Percentiles rank a stretch among this genome's conserved stretches.
Conservation (phyloP, 2,329 filamentous ascomycete species). For the Colletotrichum tropicale region DNA sequence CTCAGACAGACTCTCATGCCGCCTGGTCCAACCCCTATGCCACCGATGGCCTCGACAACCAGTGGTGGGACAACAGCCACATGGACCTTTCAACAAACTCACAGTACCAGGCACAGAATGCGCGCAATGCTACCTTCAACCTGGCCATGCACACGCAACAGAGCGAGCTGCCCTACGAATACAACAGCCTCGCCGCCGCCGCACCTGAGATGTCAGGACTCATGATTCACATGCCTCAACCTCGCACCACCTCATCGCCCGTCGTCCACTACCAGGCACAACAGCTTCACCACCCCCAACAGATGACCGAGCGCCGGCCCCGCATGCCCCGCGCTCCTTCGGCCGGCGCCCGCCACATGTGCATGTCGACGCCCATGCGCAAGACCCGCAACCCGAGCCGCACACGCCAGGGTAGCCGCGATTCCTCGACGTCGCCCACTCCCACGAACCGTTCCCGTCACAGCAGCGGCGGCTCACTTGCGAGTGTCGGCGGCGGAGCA, state of each 20-base stretch:
- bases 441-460: slow-evolving; percentile 38
- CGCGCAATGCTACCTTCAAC: slow-evolving; percentile 39
- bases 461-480: slow-evolving; percentile 41
- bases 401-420: slow-evolving; percentile 25
- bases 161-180: slow-evolving; percentile 44
- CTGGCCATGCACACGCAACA: slow-evolving; percentile 46
- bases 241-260: slow-evolving; percentile 39
- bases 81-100: slow-evolving; percentile 31
- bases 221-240: slow-evolving; percentile 61
- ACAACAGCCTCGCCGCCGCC: slow-evolving; percentile 33
- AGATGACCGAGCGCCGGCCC: slow-evolving; percentile 39
- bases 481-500: slow-evolving; percentile 33
- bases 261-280: slow-evolving; percentile 31
- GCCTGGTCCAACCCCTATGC: slow-evolving; percentile 20
- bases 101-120: slow-evolving; percentile 34
- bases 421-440: slow-evolving; percentile 39
- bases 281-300: slow-evolving; percentile 20
- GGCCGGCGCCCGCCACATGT: slow-evolving; percentile 55
- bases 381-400: slow-evolving; percentile 44
- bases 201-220: slow-evolving; percentile 40
- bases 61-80: slow-evolving; percentile 36
- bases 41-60: slow-evolving; percentile 20
- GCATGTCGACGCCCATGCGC: slow-evolving; percentile 42
- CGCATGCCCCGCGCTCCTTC: slow-evolving; percentile 59
- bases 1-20: slow-evolving; percentile 10